Evolutionary conservation across 257 asterid species (phyloP), one percentile per base, ranked within the genome.

Genomic region (Gentiana straminea): DNA sequence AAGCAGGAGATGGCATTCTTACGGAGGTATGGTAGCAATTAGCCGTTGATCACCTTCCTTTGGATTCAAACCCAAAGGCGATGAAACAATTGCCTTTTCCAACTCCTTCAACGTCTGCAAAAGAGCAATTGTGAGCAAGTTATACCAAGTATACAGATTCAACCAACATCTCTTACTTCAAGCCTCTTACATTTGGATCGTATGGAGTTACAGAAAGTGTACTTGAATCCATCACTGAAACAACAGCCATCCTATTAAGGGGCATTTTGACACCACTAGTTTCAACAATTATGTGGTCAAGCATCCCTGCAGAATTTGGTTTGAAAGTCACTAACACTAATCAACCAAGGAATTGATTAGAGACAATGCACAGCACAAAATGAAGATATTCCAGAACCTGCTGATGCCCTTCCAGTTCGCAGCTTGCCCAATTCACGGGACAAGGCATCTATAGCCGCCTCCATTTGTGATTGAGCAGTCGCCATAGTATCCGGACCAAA

Each of bases 1-100:
- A 63, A 41, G n/a, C 32, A 58, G 61, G 51, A 49, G 62, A 4
- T 33, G 51, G 65, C 66, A 56, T 49, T 35, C 96, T 82, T 84
- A 91, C 96, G 98, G 83, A 61, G 98, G 98, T 64, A 91, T 83
- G 5, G 96, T 80, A 59, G 76, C 84, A 68, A 87, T 51, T 75
- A 87, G 59, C 37, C 94, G 87, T 55, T 91, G 89, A 71, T 7
- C 62, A 63, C 84, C 98, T n/a, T 83, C 12, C 62, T 77, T 71
- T 11, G 96, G 98, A 70, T 91, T 91, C 70, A 91, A 75, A 52
- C 98, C 95, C 72, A 91, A 62, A 0, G 98, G 98, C 64, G 98
- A 91, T 15, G 82, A 69, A 58, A 73, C 63, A 55, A 91, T 86
- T 65, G 98, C 96, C 68, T 91, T 91, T 70, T 91, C 96, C 76